phyloP scores from a whole-genome alignment of 306 rosid genomes.

The Cajanus cajan region DNA sequence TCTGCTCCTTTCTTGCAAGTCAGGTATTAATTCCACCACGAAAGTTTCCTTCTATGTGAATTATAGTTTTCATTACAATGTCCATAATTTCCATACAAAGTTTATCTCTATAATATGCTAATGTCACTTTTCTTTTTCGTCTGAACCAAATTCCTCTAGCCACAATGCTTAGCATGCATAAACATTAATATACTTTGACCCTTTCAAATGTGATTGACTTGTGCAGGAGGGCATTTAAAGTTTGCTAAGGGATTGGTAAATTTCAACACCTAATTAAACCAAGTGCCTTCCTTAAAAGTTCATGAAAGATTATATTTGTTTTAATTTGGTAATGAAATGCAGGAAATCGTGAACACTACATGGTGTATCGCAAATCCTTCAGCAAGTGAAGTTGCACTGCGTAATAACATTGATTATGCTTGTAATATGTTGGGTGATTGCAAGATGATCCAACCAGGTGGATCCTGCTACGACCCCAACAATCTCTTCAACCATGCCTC shows the following conservation, averaged over 20 bases:
- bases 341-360: background rate
- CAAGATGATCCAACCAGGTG: conserved; percentile 26
- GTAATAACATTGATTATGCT: conserved; percentile 18
- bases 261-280: background rate
- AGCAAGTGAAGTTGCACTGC: conserved; percentile 14
- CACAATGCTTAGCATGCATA: background rate
- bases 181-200: background rate
- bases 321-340: background rate
- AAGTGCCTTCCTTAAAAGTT: background rate
- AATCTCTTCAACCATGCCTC: conserved; percentile 41
- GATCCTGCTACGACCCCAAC: conserved; percentile 40
- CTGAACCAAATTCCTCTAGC: background rate
- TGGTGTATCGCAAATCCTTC: conserved; percentile 44
- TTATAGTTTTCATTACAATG: background rate
- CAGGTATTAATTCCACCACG: conserved; percentile 13
- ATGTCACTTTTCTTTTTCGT: background rate
- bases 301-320: background rate
- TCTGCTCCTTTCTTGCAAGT: conserved; percentile 31
- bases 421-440: conserved; percentile 20
- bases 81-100: background rate
- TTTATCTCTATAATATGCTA: background rate
- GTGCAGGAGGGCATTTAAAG: conserved; percentile 30
- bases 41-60: background rate
- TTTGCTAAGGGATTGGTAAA: conserved; percentile 29
- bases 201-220: background rate